Percentiles rank a stretch among this genome's conserved stretches.
Conservation (phyloP, 805 yeast genomes). For the Diddensiella transvaalensis region DNA sequence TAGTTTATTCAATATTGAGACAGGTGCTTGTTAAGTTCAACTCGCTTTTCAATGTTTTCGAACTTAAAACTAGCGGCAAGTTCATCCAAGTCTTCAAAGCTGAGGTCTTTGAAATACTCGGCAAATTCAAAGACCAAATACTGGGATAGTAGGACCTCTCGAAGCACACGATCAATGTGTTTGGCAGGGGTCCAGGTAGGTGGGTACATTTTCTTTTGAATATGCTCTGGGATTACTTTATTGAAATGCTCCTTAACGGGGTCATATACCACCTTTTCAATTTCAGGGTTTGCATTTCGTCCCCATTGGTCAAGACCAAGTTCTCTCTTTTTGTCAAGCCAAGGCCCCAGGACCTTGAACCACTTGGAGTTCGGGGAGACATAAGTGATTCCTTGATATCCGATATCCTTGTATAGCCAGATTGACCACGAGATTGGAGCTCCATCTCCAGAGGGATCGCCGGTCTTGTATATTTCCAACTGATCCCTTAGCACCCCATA, state of each 20-base stretch:
- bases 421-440: slow-evolving; percentile 48
- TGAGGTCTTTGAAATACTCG: slow-evolving; percentile 40
- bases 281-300: slow-evolving; percentile 41
- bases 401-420: slow-evolving; percentile 53
- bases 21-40: slow-evolving; percentile 36
- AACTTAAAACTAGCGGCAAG: slow-evolving; percentile 50
- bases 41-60: slow-evolving; percentile 43
- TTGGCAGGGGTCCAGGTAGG: slow-evolving; percentile 36
- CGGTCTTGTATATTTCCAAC: slow-evolving; percentile 41
- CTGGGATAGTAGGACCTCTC: slow-evolving; percentile 45
- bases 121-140: slow-evolving; percentile 46
- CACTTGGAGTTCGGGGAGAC: slow-evolving; percentile 45
- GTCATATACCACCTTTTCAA: slow-evolving; percentile 36
- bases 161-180: slow-evolving; percentile 39
- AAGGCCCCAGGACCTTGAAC: slow-evolving; percentile 41
- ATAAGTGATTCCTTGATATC: slow-evolving; percentile 48
- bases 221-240: slow-evolving; percentile 40
- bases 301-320: slow-evolving; percentile 53
- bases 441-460: slow-evolving; percentile 48
- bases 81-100: slow-evolving; percentile 46
- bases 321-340: slow-evolving; percentile 41
- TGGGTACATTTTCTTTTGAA: slow-evolving; percentile 42
- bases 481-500: slow-evolving; percentile 45
- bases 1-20: slow-evolving; percentile 17
- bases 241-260: slow-evolving; percentile 38